phyloP scores from a whole-genome alignment of 306 rosid genomes.

The Vigna hirtella region DNA sequence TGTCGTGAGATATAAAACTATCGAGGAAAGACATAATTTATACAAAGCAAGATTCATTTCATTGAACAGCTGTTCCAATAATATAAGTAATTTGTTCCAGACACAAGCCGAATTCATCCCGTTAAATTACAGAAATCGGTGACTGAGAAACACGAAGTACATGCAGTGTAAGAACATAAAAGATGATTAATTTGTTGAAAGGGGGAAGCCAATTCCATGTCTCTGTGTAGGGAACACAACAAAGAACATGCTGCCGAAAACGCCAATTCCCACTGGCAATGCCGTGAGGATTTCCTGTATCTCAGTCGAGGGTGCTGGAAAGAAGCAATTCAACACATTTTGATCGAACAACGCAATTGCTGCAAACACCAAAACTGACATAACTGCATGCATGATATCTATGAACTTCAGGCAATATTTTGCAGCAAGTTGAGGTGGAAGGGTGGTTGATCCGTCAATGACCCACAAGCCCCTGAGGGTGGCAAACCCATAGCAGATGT shows the following conservation, averaged over 20 bases:
- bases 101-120: not conserved
- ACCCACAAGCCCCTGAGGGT: slow-evolving; percentile 70
- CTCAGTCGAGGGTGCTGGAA: slow-evolving; percentile 67
- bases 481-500: slow-evolving; percentile 75
- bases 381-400: slow-evolving; percentile 70
- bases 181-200: slow-evolving; percentile 48
- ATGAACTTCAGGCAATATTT: slow-evolving; percentile 58
- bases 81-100: not conserved
- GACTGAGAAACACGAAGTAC: not conserved
- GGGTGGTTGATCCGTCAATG: slow-evolving; percentile 63
- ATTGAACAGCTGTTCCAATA: not conserved
- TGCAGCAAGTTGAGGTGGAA: slow-evolving; percentile 53
- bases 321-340: slow-evolving; percentile 72
- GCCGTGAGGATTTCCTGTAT: slow-evolving; percentile 60
- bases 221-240: slow-evolving; percentile 68
- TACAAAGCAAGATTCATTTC: not conserved
- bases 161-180: not conserved
- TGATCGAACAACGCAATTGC: slow-evolving; percentile 75
- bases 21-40: not conserved
- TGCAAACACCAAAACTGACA: slow-evolving; percentile 69
- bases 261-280: slow-evolving; percentile 76
- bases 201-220: slow-evolving; percentile 86
- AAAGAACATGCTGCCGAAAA: slow-evolving; percentile 63
- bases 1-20: not conserved
- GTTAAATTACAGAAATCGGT: slow-evolving; percentile 4